A percentile compares a stretch with the other conserved stretches of the same genome.
Conservation (phyloP, 495 filamentous ascomycete genomes). For the Podospora appendiculata region DNA sequence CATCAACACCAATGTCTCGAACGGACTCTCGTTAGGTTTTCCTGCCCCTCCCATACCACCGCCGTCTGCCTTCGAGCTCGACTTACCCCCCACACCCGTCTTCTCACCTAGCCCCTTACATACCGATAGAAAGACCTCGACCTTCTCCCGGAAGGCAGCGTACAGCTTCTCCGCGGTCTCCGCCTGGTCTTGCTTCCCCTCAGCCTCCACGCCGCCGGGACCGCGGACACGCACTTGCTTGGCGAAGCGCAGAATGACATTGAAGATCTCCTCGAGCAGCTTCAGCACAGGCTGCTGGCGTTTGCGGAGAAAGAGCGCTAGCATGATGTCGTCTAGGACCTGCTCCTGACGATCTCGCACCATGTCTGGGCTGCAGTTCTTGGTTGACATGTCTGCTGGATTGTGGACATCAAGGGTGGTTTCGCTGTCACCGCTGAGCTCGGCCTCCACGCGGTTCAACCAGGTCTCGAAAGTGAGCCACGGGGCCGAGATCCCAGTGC, state of each 20-base stretch:
- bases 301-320: slow-evolving; percentile 60
- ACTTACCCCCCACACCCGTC: slow-evolving; percentile 39
- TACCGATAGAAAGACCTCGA: slow-evolving; percentile 60
- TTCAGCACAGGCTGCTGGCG: slow-evolving; percentile 63
- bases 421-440: slow-evolving; percentile 27
- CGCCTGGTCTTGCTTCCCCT: slow-evolving; percentile 2
- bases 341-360: slow-evolving; percentile 66
- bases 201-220: slow-evolving; percentile 8
- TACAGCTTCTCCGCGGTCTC: slow-evolving; percentile 49
- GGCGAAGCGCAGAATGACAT: slow-evolving; percentile 60
- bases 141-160: slow-evolving; percentile 54
- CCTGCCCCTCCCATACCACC: slow-evolving; percentile 16
- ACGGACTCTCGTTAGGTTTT: slow-evolving; percentile 32
- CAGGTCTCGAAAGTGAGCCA: slow-evolving; percentile 65
- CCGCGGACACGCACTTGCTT: slow-evolving; percentile 18
- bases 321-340: slow-evolving; percentile 73
- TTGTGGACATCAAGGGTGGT: too few relatives aligned
- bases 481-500: slow-evolving; percentile 59
- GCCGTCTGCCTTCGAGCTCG: slow-evolving; percentile 3
- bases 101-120: slow-evolving; percentile 55
- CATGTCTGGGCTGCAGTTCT: slow-evolving; percentile 45
- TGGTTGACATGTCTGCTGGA: not conserved
- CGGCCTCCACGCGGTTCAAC: slow-evolving; percentile 54
- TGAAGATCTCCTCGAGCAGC: slow-evolving; percentile 72
- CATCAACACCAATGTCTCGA: slow-evolving; percentile 46